phyloP scores from a whole-genome alignment of 2,329 filamentous ascomycete genomes.

The Arthroderma sp. region DNA sequence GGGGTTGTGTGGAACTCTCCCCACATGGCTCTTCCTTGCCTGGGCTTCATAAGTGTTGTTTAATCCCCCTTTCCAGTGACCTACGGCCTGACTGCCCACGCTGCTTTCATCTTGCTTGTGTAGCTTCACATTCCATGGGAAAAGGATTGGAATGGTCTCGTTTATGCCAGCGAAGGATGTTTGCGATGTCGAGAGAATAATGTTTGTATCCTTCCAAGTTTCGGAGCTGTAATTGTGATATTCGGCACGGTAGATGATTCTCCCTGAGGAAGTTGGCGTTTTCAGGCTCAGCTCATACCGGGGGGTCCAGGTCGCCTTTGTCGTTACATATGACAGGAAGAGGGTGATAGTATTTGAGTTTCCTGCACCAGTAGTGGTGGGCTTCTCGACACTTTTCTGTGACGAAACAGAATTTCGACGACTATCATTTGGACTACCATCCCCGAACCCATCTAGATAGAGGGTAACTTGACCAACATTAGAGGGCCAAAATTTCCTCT shows the following conservation, averaged over 20 bases:
- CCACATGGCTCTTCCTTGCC: neutral
- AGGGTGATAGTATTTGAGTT: constrained; percentile 20
- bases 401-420: constrained; percentile 17
- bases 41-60: constrained; percentile 8
- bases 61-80: constrained; percentile 9
- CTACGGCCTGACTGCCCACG: constrained; percentile 2
- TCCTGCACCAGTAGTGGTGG: constrained; percentile 7
- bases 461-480: constrained; percentile 25
- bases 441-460: constrained; percentile 21
- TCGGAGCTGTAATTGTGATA: constrained; percentile 51
- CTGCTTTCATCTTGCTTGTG: constrained; percentile 17
- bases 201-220: constrained; percentile 47
- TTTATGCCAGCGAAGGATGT: constrained; percentile 44
- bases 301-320: constrained; percentile 45
- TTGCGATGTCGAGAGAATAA: constrained; percentile 51
- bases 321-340: constrained; percentile 47
- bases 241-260: constrained; percentile 48
- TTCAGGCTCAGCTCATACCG: constrained; percentile 51
- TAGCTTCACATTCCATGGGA: constrained; percentile 45
- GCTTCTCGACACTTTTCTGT: constrained; percentile 7
- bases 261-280: constrained; percentile 40
- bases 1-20: no score
- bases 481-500: constrained; percentile 24
- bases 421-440: constrained; percentile 12
- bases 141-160: constrained; percentile 42